Percentiles rank a stretch among this genome's conserved stretches.
These are phyloP conservation scores for Aspergillus ruber DNA, from an alignment of 2,329 filamentous ascomycete species.

Conservation along the genomic window DNA sequence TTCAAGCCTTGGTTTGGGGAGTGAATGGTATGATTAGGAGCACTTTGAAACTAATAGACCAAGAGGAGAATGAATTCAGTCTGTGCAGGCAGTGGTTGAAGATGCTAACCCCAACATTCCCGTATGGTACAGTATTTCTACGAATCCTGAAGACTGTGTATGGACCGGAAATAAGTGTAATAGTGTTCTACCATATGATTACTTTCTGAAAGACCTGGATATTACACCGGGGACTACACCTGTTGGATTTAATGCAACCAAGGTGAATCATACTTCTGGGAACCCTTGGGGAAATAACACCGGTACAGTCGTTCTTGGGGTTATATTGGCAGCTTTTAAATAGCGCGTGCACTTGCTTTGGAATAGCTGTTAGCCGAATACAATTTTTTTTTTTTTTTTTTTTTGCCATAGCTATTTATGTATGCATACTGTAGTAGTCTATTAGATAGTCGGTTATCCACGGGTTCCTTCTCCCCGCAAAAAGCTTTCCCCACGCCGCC, in stretches of 20 bases:
- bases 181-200: not conserved
- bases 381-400: no score
- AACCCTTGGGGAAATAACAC: not conserved
- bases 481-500: constrained; percentile 19
- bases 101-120: not conserved
- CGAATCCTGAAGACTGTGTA: not conserved
- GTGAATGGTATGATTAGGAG: not conserved
- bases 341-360: no score
- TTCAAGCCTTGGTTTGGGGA: not conserved
- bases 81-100: not conserved
- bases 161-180: not conserved
- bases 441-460: constrained; percentile 10
- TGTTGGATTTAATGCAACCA: not conserved
- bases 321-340: not conserved
- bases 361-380: no score
- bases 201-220: not conserved
- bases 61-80: not conserved
- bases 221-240: not conserved
- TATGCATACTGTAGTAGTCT: no score
- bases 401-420: no score
- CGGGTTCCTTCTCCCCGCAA: constrained; percentile 8
- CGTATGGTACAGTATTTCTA: not conserved
- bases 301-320: not conserved
- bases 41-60: not conserved
- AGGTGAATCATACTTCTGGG: not conserved